Base-by-base conservation (phyloP, 768 basidiomycete genomes). In the Tephrocybe sp. region DNA sequence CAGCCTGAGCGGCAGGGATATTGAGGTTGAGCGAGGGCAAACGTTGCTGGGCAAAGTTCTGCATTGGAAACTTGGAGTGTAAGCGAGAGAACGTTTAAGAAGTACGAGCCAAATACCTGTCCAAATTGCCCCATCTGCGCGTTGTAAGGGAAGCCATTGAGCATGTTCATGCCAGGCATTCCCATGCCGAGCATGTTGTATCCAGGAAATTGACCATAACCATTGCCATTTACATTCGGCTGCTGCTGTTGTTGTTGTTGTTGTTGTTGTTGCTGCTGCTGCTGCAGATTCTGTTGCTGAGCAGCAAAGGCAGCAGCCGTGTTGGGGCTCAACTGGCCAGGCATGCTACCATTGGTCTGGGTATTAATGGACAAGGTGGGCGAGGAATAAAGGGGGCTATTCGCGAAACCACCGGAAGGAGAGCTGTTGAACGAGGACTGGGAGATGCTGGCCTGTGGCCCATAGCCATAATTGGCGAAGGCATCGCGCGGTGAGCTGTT, bases 401-500 rank as follows among this genome's bases (percentile, higher is more conserved):
- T 72, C 36, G 72, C 62, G 64, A 84, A 84, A 49, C 63, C 71
- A 36, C 60, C 63, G 57, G 73, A 57, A 65, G 78, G 71, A 24
- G 77, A 77, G 64, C 67, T 73, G 60, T 61, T 75, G 65, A 78
- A 84, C 16, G 73, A 73, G 35, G 73, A 70, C 58, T 86, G 86
- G 44, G 76, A 65, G 53, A 83, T 79, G 66, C 69, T 80, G 26
- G 86, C 84, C 58, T 87, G 83, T 15, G 86, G 83, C 18, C 88
- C 89, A 61, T 92, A 92, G 55, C 90, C 90, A 60, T 92, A 92
- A 76, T 91, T 92, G 52, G 88, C 87, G 64, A 88, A 92, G 19
- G 83, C 80, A 64, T 89, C 86, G 40, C 83, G 79, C 49, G 77
- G 66, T 46, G 77, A 72, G 59, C 61, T 62, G 49, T 53, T 64